Base-by-base conservation (phyloP, 164 flowering plant genomes). In the Annona cherimola region DNA sequence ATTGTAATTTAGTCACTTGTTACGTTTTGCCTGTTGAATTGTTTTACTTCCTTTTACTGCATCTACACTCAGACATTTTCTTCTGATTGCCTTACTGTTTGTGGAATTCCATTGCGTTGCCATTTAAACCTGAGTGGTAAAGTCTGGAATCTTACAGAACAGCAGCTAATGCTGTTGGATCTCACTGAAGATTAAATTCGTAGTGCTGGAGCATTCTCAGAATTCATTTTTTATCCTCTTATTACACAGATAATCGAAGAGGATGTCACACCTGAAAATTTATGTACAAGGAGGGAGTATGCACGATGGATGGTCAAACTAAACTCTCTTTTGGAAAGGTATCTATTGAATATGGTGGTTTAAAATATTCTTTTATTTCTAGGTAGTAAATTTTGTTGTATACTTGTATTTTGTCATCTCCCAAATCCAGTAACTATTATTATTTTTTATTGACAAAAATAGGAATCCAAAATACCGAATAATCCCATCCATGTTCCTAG, bases 231-330 rank as follows among this genome's bases (percentile, higher is more conserved):
- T 75, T 57, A 78, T 39, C 76, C 71, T 78, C 86, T 78, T 80
- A 81, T 79, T 81, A 61, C 83, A 62, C 90, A 95, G 98, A 85
- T 92, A 12, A 81, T 91, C 72, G 94, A 92, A 74, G 88, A 86
- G 66, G 83, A 85, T 77, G 84, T 81, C 54, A 79, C 70, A 73
- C 87, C 85, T 18, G 80, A 84, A 78, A 90, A 83, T 54, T 84
- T 95, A 77, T 92, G 99, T 78, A 89, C 92, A 8, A 84, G 90
- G 75, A 83, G 96, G 78, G 96, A 92, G 76, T 95, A 90, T 84
- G 96, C 93, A 11, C 85, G 98, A 78, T 92, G 98, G 99, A 77
- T 95, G 45, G 82, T 90, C 65, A 83, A 79, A 76, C 76, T 80
- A 46, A 88, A 85, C 77, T 84, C 81, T 3, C 72, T 76, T 9